A percentile compares a stretch with the other conserved stretches of the same genome.
Conservation (phyloP, 768 basidiomycete genomes). For the Exidia glandulosa region DNA sequence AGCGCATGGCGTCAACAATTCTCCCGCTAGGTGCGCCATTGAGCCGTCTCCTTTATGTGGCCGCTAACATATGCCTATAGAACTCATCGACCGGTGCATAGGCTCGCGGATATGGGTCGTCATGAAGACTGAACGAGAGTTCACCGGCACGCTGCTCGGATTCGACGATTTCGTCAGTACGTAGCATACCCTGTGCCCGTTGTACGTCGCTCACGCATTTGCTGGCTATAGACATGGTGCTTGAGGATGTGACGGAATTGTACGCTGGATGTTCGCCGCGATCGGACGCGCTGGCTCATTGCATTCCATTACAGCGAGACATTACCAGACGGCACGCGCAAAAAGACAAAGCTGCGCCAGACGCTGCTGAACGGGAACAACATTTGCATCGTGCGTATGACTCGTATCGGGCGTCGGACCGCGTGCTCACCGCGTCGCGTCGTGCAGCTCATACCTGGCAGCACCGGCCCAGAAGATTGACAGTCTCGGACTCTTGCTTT, state of each 20-base stretch:
- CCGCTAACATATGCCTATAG: no score
- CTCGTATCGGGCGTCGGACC: constrained; percentile 2
- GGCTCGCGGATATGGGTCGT: constrained; percentile 96
- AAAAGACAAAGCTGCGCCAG: constrained; percentile 73
- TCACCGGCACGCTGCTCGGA: constrained; percentile 86
- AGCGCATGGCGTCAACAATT: no score
- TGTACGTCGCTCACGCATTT: not conserved
- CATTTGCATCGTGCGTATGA: constrained; percentile 76
- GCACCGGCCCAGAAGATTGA: constrained; percentile 46
- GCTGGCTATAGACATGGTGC: constrained; percentile 61
- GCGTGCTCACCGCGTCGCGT: not conserved
- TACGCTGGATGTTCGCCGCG: constrained; percentile 31
- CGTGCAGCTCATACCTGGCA: constrained; percentile 65
- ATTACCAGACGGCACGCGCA: constrained; percentile 64
- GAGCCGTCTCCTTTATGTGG: no score
- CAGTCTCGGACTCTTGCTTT: not conserved
- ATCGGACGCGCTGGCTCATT: not conserved
- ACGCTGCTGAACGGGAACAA: constrained; percentile 91
- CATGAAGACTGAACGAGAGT: constrained; percentile 97
- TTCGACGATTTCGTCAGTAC: constrained; percentile 99
- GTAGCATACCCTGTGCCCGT: constrained; percentile 25
- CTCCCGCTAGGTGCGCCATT: no score
- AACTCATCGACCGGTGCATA: constrained; percentile 95
- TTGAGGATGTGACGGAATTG: constrained; percentile 97
- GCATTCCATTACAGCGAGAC: constrained; percentile 55